These are phyloP conservation scores for Lactarius trivialis DNA, from an alignment of 768 basidiomycete genomes.

Conservation along the genomic window DNA sequence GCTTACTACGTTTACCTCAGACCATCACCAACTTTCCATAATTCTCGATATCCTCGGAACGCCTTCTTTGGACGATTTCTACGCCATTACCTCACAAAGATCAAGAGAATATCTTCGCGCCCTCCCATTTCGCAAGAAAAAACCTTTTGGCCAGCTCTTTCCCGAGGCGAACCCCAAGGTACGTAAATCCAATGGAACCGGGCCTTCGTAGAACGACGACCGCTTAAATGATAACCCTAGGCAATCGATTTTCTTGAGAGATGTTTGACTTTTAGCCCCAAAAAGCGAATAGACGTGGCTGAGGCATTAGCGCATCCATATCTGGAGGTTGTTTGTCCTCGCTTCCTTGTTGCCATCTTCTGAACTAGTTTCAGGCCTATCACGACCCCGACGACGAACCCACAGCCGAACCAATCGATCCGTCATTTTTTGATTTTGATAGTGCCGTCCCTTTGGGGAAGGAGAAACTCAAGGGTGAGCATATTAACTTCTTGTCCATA, in stretches of 20 bases:
- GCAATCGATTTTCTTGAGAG: constrained; percentile 75
- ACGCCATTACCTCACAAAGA: constrained; percentile 76
- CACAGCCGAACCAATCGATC: constrained; percentile 63
- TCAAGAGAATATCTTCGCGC: constrained; percentile 86
- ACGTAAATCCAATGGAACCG: constrained; percentile 22
- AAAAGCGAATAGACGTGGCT: constrained; percentile 79
- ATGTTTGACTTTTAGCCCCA: constrained; percentile 81
- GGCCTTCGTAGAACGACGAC: neutral
- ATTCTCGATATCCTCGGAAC: constrained; percentile 95
- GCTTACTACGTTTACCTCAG: constrained; percentile 34
- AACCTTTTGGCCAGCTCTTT: constrained; percentile 61
- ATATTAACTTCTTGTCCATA: neutral
- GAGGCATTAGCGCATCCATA: constrained; percentile 89
- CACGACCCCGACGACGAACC: constrained; percentile 91
- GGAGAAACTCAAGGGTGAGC: constrained; percentile 61
- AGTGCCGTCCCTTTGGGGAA: constrained; percentile 58
- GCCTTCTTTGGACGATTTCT: constrained; percentile 87
- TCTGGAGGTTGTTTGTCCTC: constrained; percentile 50
- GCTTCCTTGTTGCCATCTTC: neutral
- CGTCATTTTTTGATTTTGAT: constrained; percentile 81
- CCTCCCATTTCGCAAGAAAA: constrained; percentile 78
- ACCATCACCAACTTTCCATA: constrained; percentile 89
- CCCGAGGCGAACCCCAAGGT: constrained; percentile 68
- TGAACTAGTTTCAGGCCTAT: constrained; percentile 49
- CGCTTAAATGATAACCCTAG: constrained; percentile 28